These are phyloP conservation scores for Jacaranda copaia DNA, from an alignment of 257 asterid genomes.

Conservation along the genomic window DNA sequence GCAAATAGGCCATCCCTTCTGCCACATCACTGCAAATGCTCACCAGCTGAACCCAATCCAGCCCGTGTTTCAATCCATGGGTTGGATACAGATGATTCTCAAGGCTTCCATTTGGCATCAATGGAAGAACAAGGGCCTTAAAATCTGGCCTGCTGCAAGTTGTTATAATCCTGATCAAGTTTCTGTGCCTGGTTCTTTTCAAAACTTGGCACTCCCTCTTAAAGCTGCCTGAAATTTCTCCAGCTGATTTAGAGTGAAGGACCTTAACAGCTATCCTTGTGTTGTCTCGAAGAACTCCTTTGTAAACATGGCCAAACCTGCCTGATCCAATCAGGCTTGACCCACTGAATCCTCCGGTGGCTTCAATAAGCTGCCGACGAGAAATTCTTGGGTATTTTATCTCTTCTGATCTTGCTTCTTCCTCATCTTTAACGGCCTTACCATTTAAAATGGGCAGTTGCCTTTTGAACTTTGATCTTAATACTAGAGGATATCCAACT, in stretches of 20 bases:
- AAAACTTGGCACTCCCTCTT: slow-evolving; percentile 83
- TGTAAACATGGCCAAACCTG: slow-evolving; percentile 73
- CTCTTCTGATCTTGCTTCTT: slow-evolving; percentile 45
- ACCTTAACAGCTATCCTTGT: slow-evolving; percentile 75
- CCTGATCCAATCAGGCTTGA: slow-evolving; percentile 77
- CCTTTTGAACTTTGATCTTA: slow-evolving; percentile 50
- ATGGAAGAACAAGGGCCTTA: slow-evolving; percentile 84
- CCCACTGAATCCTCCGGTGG: slow-evolving; percentile 68
- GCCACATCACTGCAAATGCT: slow-evolving; percentile 80
- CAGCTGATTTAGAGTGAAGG: slow-evolving; percentile 46
- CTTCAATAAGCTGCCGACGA: slow-evolving; percentile 65
- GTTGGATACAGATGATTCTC: slow-evolving; percentile 69
- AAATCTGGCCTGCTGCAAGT: slow-evolving; percentile 79
- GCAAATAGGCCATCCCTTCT: slow-evolving; percentile 81
- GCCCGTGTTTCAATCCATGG: slow-evolving; percentile 36
- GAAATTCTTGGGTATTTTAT: slow-evolving; percentile 70
- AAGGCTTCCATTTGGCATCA: slow-evolving; percentile 83
- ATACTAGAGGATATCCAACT: slow-evolving; percentile 57
- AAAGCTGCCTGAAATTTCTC: slow-evolving; percentile 55
- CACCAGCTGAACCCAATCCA: slow-evolving; percentile 59
- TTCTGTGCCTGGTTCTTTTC: slow-evolving; percentile 72
- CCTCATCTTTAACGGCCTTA: slow-evolving; percentile 44
- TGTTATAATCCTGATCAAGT: slow-evolving; percentile 72
- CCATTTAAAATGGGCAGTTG: slow-evolving; percentile 36
- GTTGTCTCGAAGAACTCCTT: slow-evolving; percentile 68